phyloP scores from a whole-genome alignment of 305 asterid genomes.

The Solanum hybrid region DNA sequence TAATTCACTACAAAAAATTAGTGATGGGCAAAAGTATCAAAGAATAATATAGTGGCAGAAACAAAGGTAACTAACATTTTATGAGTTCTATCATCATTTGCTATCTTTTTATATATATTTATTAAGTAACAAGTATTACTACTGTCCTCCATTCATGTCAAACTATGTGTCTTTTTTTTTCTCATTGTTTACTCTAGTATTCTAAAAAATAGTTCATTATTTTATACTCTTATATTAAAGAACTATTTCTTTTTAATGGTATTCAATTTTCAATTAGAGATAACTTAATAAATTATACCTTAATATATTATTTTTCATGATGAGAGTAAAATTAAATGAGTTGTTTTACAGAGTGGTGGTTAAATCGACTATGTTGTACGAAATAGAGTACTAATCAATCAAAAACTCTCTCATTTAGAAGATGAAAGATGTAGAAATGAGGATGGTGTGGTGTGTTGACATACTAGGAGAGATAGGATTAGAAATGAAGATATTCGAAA shows the following conservation, averaged over 20 bases:
- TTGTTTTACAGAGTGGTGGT: not conserved
- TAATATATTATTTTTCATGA: not conserved
- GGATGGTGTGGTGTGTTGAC: not conserved
- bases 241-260: not conserved
- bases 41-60: not conserved
- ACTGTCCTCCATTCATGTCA: not conserved
- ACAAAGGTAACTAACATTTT: not conserved
- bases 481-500: not conserved
- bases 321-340: not conserved
- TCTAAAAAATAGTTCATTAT: not conserved
- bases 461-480: not conserved
- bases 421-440: not conserved
- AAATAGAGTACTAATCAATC: not conserved
- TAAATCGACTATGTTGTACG: not conserved
- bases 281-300: not conserved
- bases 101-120: not conserved
- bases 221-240: not conserved
- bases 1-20: too few relatives aligned
- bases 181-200: not conserved
- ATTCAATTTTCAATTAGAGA: not conserved
- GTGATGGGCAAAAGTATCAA: not conserved
- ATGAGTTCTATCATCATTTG: not conserved
- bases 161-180: too few relatives aligned
- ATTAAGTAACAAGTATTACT: not conserved
- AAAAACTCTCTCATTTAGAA: not conserved